Evolutionary conservation across 2,329 filamentous ascomycete genomes (phyloP), one percentile per base, ranked within the genome.

Genomic region (Phyllachora maydis): DNA sequence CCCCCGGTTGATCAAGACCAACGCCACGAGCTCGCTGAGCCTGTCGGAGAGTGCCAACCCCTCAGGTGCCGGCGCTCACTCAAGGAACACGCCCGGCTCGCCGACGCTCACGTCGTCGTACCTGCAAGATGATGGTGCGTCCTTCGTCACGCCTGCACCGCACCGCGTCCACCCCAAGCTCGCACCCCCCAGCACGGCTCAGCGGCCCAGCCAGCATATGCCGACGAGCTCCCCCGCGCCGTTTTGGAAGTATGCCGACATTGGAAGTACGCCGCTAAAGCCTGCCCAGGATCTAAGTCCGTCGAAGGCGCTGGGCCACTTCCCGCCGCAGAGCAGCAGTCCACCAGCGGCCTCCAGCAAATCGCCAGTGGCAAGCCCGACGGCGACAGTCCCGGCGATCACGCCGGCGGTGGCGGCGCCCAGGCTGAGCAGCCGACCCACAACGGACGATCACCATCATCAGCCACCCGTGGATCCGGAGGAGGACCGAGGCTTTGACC

Each of bases 231-330:
- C 75, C 16, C 79, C 79, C 0, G 79, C 79, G 1, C 77, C 78
- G 0, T 88, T 90, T 45, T 90, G 79, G 79, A 82, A 78, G 43
- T 88, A 77, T 45, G 70, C 75, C 19, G 75, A 82, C 33, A 63
- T 79, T 28, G 64, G 65, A 14, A 78, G 69, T 44, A 83, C 76
- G 2, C 77, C 77, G 2, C 52, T 76, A 25, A 54, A 55, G 34
- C 47, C 47, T 4, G 37, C 44, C 1, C 43, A 50, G 4, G 66
- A 73, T 29, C 41, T 59, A 19, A 72, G 66, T 35, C 68, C 68
- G 2, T 58, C 56, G 6, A 70, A 69, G 38, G 38, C 43, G 10
- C 39, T 45, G 12, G 45, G 45, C 14, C 35, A 34, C 6, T 28
- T 52, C 12, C 49, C 54, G 3, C 50, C 57, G 17, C 29, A 30